Percentiles rank a stretch among this genome's conserved stretches.
Evolutionary conservation across 371 early-diverging fungal species (phyloP).

Genomic region (Circinella umbellata): DNA sequence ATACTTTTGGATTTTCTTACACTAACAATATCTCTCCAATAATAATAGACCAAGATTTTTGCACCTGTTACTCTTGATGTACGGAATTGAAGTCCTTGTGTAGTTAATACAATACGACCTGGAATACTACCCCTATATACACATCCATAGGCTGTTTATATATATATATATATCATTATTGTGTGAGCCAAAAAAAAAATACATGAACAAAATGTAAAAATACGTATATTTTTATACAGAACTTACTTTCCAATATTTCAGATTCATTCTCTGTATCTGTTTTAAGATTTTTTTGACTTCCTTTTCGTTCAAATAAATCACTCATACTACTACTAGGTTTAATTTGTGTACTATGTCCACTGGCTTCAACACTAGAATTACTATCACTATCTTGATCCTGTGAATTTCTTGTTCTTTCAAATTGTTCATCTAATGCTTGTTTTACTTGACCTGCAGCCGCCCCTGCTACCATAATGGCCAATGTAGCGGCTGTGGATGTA

Average conservation of each 20-base stretch:
- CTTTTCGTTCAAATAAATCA: conserved; percentile 19
- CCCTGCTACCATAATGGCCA: conserved; percentile 36
- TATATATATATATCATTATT: not conserved
- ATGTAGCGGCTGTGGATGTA: conserved; percentile 31
- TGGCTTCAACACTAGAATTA: not conserved
- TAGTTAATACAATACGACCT: conserved; percentile 31
- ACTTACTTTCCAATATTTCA: conserved; percentile 23
- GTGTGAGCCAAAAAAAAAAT: not conserved
- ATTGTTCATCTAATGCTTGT: conserved; percentile 24
- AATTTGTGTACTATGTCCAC: conserved; percentile 1
- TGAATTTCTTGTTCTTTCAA: conserved; percentile 7
- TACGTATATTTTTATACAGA: no score
- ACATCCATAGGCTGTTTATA: conserved; percentile 35
- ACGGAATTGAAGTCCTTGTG: conserved; percentile 33
- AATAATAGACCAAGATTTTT: conserved; percentile 37
- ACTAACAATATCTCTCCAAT: conserved; percentile 37
- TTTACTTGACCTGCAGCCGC: conserved; percentile 33
- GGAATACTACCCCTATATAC: conserved; percentile 40
- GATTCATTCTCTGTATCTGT: conserved; percentile 7
- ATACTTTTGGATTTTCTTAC: conserved; percentile 44
- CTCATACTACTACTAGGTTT: not conserved
- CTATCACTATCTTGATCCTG: conserved; percentile 1
- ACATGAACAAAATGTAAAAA: no score
- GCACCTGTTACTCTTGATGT: conserved; percentile 45
- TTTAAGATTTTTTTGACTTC: not conserved